phyloP scores from a whole-genome alignment of 192 early-diverging fungal species.

The Dimargaris cristalligena region DNA sequence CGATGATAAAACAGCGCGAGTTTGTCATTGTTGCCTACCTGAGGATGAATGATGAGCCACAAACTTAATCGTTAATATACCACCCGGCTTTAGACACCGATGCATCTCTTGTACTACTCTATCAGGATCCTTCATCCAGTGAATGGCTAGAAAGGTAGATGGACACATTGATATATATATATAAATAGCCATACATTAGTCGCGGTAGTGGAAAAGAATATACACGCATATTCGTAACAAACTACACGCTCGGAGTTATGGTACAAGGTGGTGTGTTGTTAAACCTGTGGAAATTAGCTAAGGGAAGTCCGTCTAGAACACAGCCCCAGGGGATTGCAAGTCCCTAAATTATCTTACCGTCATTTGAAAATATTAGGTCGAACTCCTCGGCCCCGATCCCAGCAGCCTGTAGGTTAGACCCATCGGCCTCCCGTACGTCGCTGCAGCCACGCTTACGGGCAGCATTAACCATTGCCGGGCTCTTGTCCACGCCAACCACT shows the following conservation, averaged over 20 bases:
- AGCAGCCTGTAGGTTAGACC: neutral
- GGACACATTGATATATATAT: neutral
- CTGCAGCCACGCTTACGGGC: neutral
- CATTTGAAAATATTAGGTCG: conserved; percentile 11
- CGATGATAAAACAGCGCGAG: neutral
- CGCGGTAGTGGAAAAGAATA: no score
- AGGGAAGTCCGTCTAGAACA: no score
- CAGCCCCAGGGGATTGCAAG: no score
- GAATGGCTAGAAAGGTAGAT: neutral
- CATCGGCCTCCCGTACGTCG: conserved; percentile 7
- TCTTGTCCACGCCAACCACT: conserved; percentile 2
- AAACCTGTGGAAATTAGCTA: no score
- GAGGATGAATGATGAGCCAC: conserved; percentile 8
- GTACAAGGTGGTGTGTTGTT: neutral
- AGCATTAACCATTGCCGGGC: conserved; percentile 8
- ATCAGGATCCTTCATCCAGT: conserved; percentile 13
- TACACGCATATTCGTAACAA: no score
- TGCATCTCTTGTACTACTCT: conserved; percentile 2
- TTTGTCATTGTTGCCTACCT: neutral
- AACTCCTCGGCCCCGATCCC: neutral
- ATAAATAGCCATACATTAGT: no score
- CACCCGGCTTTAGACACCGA: neutral
- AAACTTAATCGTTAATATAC: conserved; percentile 1
- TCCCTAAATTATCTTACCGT: neutral
- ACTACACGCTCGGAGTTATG: no score